phyloP scores from a whole-genome alignment of 176 grass and related monocot genomes.

The Ensete glaucum region DNA sequence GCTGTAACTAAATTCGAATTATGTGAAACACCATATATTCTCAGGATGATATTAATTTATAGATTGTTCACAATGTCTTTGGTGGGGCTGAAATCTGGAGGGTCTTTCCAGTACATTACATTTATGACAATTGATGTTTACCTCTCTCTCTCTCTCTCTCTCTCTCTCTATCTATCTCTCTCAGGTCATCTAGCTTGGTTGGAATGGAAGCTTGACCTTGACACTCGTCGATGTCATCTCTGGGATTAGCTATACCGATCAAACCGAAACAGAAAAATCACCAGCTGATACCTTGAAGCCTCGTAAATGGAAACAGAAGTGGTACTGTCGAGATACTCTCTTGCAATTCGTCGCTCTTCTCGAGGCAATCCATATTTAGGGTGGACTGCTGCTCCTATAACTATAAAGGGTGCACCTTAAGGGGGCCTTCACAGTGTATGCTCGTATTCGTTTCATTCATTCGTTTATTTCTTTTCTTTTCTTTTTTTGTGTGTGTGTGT shows the following conservation, averaged over 20 bases:
- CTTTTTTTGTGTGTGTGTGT: too few relatives aligned
- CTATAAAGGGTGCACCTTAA: slow-evolving; percentile 69
- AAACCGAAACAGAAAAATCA: slow-evolving; percentile 20
- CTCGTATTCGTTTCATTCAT: slow-evolving; percentile 63
- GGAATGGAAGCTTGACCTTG: slow-evolving; percentile 51
- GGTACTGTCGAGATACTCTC: slow-evolving; percentile 63
- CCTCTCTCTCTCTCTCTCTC: slow-evolving; percentile 35
- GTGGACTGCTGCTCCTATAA: slow-evolving; percentile 37
- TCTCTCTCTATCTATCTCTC: slow-evolving; percentile 43
- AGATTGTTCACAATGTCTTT: slow-evolving; percentile 8
- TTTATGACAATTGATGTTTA: not conserved
- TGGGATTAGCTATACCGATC: slow-evolving; percentile 12
- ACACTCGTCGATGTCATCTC: slow-evolving; percentile 29
- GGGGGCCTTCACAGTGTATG: slow-evolving; percentile 12
- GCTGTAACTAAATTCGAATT: too few relatives aligned
- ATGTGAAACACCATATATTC: too few relatives aligned
- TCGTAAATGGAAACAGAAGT: slow-evolving; percentile 65
- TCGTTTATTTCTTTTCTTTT: too few relatives aligned
- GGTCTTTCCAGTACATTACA: not conserved
- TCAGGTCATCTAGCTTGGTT: slow-evolving; percentile 50
- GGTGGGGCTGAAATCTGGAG: slow-evolving; percentile 5
- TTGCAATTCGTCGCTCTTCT: slow-evolving; percentile 73
- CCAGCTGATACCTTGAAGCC: slow-evolving; percentile 28
- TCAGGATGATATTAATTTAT: not conserved
- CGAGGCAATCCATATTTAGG: slow-evolving; percentile 55